These are phyloP conservation scores for Eustoma russellianum DNA, from an alignment of 257 asterid species.

Conservation along the genomic window DNA sequence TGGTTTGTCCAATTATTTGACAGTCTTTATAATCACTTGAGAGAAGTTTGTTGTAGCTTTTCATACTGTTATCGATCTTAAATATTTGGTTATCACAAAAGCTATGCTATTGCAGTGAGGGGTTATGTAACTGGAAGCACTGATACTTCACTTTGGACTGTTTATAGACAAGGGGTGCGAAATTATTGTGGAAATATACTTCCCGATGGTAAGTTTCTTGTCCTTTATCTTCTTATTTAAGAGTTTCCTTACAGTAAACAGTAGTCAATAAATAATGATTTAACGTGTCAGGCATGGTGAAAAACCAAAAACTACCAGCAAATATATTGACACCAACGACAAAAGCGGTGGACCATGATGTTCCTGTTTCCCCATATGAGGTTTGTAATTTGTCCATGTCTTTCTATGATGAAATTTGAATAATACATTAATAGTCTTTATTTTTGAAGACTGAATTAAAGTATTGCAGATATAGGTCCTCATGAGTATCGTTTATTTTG, in stretches of 20 bases:
- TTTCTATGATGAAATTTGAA: constrained; percentile 3
- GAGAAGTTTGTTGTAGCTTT: not conserved
- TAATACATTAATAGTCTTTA: not conserved
- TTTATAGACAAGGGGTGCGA: constrained; percentile 69
- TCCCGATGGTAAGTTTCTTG: constrained; percentile 54
- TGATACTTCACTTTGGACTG: constrained; percentile 95
- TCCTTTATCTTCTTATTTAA: not conserved
- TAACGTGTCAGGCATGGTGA: constrained; percentile 57
- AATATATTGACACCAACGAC: constrained; percentile 89
- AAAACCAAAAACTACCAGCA: constrained; percentile 61
- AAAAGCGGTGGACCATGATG: constrained; percentile 94
- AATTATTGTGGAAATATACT: constrained; percentile 87
- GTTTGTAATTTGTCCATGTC: constrained; percentile 18
- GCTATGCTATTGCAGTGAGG: constrained; percentile 43
- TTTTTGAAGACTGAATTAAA: too few relatives aligned
- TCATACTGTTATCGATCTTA: not conserved
- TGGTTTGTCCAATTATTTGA: too few relatives aligned
- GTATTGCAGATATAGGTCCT: too few relatives aligned
- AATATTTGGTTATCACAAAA: not conserved
- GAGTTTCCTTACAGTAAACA: too few relatives aligned
- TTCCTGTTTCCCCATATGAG: constrained; percentile 85
- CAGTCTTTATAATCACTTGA: too few relatives aligned
- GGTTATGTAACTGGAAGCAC: constrained; percentile 97
- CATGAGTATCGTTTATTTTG: too few relatives aligned
- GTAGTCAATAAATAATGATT: not conserved